Base-by-base conservation (phyloP, 2,329 filamentous ascomycete genomes). In the Beauveria bassiana region DNA sequence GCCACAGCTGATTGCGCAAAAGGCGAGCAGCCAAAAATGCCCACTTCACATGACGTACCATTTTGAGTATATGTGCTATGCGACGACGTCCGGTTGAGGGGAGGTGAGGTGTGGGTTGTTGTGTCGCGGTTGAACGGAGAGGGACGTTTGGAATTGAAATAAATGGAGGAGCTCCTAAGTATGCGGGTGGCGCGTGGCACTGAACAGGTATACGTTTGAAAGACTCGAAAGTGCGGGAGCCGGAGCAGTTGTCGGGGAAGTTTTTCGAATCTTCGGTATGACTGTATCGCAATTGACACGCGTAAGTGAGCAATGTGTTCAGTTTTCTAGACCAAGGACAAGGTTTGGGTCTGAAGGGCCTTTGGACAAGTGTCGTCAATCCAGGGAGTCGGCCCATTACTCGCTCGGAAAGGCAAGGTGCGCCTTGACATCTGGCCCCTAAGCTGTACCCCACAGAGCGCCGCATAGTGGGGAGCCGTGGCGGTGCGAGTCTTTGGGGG, bases 301-400 rank as follows among this genome's bases (percentile, higher is more conserved):
- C n/a, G 9, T 31, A 26, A 54, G 10, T 14, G 20, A 49, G 31
- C 59, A 61, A 55, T 34, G 49, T 61, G 59, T 61, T 49, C 42
- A 49, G 16, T 42, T 59, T 8, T 24, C 20, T 5, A 24, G 26
- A 46, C 28, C 12, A 42, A 61, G 12, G 50, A 24, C 20, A 49
- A 31, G 31, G 50, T 22, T 54, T 46, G 51, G 47, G 20, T 50
- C 31, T 38, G 53, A 42, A 10, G 40, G 18, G 49, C 46, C 20
- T 63, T 62, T 42, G 64, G 65, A 66, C 64, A 66, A 66, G 65
- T 66, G 65, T 66, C 64, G 65, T 66, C 59, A 65, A 62, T 43
- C 55, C 31, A 50, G 46, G 50, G 59, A 61, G 51, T 22, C 52
- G 28, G 31, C 42, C 38, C 52, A 38, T 43, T 42, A n/a, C 38